Percentiles rank a stretch among this genome's conserved stretches.
phyloP scores from a whole-genome alignment of 306 rosid genomes.

The Cyamopsis tetragonoloba region DNA sequence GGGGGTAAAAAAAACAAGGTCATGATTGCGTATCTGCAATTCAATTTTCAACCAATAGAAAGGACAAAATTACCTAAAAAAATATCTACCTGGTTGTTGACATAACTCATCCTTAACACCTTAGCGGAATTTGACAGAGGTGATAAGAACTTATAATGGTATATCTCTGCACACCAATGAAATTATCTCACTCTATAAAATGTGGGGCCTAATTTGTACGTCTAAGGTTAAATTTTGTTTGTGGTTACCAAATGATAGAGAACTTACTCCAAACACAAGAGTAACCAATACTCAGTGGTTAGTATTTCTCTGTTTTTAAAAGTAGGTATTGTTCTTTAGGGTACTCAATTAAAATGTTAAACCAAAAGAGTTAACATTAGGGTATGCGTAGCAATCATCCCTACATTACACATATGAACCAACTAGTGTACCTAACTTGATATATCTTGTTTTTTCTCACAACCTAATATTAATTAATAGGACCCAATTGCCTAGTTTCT shows the following conservation, averaged over 20 bases:
- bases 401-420: constrained; percentile 5
- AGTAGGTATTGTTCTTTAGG: neutral
- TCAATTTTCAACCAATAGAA: neutral
- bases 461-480: neutral
- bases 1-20: no score
- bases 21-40: constrained; percentile 7
- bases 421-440: neutral
- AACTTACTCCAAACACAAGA: neutral
- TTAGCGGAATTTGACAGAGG: neutral
- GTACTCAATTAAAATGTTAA: constrained; percentile 6
- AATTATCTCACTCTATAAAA: neutral
- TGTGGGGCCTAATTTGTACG: neutral
- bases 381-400: neutral
- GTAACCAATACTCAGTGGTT: neutral
- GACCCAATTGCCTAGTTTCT: constrained; percentile 24
- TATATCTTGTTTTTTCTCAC: neutral
- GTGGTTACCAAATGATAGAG: neutral
- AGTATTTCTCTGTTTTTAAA: neutral
- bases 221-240: neutral
- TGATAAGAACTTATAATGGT: no score
- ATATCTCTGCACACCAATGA: neutral
- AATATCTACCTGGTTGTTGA: neutral
- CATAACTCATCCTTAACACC: neutral
- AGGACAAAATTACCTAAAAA: constrained; percentile 15
- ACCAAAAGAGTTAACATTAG: neutral